phyloP scores from a whole-genome alignment of 768 basidiomycete genomes.

The Paxillus rubicundulus region DNA sequence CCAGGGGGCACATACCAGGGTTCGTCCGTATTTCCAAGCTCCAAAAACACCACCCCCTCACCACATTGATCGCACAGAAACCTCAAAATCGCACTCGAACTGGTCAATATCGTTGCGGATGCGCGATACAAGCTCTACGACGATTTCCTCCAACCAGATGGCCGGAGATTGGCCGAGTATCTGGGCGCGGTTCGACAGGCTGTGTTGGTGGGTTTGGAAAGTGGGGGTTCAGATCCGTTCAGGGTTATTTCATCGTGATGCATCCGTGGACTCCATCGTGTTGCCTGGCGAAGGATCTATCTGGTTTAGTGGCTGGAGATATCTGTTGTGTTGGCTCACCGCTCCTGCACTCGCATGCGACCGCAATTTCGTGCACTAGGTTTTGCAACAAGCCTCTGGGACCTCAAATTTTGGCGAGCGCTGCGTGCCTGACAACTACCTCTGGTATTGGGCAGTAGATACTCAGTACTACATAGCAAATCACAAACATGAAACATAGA shows the following conservation, averaged over 20 bases:
- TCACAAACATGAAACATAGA: too few species aligned
- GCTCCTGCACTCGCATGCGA: too few species aligned
- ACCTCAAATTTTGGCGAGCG: too few species aligned
- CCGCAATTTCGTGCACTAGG: too few species aligned
- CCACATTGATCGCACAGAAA: conserved; percentile 46
- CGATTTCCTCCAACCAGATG: conserved; percentile 68
- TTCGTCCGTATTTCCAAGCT: conserved; percentile 35
- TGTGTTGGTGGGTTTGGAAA: conserved; percentile 67
- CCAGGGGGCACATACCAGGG: conserved; percentile 64
- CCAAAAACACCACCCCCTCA: conserved; percentile 1
- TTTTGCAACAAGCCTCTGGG: too few species aligned
- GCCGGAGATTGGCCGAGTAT: conserved; percentile 67
- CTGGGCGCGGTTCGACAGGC: conserved; percentile 70
- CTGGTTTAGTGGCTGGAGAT: too few species aligned
- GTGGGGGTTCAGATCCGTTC: conserved; percentile 77
- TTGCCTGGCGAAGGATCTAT: not conserved
- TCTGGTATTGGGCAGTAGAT: too few species aligned
- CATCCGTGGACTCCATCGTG: not conserved
- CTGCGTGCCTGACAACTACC: too few species aligned
- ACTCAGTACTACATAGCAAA: too few species aligned
- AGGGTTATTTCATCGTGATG: conserved; percentile 36
- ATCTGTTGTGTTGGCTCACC: too few species aligned
- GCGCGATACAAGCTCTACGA: conserved; percentile 83
- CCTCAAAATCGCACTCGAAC: conserved; percentile 67
- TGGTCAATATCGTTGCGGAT: conserved; percentile 86